These are phyloP conservation scores for Rubroboletus satanas DNA, from an alignment of 768 basidiomycete genomes.

Conservation along the genomic window DNA sequence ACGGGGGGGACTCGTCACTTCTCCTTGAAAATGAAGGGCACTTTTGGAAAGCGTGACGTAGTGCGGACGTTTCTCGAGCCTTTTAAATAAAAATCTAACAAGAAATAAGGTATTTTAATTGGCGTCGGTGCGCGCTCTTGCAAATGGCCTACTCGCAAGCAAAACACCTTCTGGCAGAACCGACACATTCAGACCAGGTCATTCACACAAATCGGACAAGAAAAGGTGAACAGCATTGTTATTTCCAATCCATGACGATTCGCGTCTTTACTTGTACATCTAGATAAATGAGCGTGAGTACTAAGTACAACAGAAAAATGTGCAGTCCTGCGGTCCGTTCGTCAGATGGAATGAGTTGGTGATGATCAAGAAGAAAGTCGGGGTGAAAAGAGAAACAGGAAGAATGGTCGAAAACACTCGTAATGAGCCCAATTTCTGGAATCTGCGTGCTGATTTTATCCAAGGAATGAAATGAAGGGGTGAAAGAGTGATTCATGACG, in stretches of 20 bases:
- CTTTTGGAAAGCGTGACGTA: no score
- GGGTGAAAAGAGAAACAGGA: not conserved
- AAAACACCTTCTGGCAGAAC: no score
- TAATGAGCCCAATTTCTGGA: not conserved
- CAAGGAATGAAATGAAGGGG: not conserved
- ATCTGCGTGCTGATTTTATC: no score
- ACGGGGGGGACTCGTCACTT: no score
- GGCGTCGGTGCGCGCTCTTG: no score
- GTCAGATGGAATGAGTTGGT: not conserved
- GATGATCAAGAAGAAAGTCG: not conserved
- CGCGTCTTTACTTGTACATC: conserved; percentile 1
- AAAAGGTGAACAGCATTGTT: not conserved
- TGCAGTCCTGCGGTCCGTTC: conserved; percentile 12
- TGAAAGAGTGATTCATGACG: not conserved
- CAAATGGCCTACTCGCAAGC: no score
- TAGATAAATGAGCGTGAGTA: conserved; percentile 21
- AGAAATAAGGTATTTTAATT: no score
- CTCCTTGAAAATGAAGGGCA: no score
- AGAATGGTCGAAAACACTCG: conserved; percentile 18
- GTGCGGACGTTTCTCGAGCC: no score
- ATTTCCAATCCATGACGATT: conserved; percentile 1
- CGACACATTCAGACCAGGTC: not conserved
- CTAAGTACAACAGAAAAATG: conserved; percentile 21
- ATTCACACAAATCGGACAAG: not conserved
- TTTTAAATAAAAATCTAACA: no score